Conservation (phyloP, 805 yeast species). For the Wickerhamomyces chambardii region DNA sequence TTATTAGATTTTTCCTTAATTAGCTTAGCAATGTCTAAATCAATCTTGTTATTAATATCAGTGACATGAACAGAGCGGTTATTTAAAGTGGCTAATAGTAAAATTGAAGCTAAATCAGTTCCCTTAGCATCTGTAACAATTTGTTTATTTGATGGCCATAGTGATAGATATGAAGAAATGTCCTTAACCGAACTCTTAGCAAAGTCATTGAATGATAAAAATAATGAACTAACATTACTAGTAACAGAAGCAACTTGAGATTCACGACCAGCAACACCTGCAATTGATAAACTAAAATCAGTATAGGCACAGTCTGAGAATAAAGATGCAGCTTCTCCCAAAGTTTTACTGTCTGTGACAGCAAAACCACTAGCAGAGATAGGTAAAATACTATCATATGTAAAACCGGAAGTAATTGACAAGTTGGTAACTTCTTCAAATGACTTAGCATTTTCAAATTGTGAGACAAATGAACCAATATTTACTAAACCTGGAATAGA, state of each 20-base stretch:
- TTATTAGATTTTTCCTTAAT: constrained; percentile 74
- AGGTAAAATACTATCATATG: constrained; percentile 76
- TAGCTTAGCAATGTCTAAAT: constrained; percentile 74
- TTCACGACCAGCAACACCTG: constrained; percentile 70
- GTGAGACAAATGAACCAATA: constrained; percentile 71
- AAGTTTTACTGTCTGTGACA: constrained; percentile 55
- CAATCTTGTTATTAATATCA: constrained; percentile 73
- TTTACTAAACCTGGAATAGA: constrained; percentile 84
- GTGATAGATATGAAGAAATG: constrained; percentile 68
- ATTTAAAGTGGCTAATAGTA: constrained; percentile 83
- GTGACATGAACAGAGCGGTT: constrained; percentile 82
- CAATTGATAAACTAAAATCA: constrained; percentile 75
- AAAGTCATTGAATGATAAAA: constrained; percentile 71
- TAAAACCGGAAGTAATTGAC: constrained; percentile 81
- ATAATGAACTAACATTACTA: constrained; percentile 65
- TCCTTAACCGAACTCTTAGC: constrained; percentile 60
- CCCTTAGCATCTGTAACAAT: constrained; percentile 88
- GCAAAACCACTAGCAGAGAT: constrained; percentile 53
- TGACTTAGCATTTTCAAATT: constrained; percentile 41
- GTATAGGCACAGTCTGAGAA: constrained; percentile 59
- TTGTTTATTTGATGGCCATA: constrained; percentile 81
- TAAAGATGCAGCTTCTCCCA: constrained; percentile 47
- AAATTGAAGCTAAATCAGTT: constrained; percentile 86
- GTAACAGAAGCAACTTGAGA: constrained; percentile 53
- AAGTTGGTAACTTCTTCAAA: constrained; percentile 61